A percentile compares a stretch with the other conserved stretches of the same genome.
phyloP scores from a whole-genome alignment of 441 rosid species.

The Populus hybrid region DNA sequence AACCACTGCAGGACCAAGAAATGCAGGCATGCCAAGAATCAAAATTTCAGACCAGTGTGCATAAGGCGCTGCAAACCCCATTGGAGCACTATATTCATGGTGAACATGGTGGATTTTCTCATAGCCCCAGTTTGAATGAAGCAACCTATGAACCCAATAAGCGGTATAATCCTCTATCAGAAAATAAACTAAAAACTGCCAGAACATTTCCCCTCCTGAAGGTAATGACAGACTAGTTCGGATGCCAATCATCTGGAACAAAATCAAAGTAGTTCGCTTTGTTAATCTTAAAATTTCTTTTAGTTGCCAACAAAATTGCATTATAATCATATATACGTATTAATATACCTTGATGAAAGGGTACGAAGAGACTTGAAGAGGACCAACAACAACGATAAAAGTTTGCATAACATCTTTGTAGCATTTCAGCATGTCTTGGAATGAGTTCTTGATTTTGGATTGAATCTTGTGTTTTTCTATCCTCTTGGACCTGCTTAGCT shows the following conservation, averaged over 20 bases:
- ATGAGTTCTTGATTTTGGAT: conserved; percentile 29
- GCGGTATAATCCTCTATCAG: conserved; percentile 64
- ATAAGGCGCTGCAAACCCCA: conserved; percentile 67
- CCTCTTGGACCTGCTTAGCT: conserved; percentile 13
- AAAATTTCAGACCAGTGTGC: conserved; percentile 81
- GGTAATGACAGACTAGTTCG: conserved; percentile 60
- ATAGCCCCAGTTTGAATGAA: conserved; percentile 73
- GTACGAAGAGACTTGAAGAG: conserved; percentile 30
- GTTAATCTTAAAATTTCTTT: not conserved
- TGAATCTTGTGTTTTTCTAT: conserved; percentile 31
- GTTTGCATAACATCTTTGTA: conserved; percentile 24
- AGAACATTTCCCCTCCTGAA: conserved; percentile 43
- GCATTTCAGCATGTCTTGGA: conserved; percentile 28
- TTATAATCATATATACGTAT: not conserved
- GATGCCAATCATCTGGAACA: not conserved
- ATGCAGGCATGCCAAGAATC: conserved; percentile 71
- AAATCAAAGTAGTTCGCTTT: not conserved
- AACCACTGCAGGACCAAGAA: conserved; percentile 70
- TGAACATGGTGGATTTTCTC: conserved; percentile 73
- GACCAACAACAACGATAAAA: conserved; percentile 28
- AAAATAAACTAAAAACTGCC: conserved; percentile 56
- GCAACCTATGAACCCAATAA: conserved; percentile 74
- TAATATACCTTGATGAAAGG: conserved; percentile 15
- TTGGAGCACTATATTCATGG: conserved; percentile 68
- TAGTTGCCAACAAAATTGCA: not conserved